phyloP scores from a whole-genome alignment of 2,329 filamentous ascomycete species.

The Botrytis tulipae region DNA sequence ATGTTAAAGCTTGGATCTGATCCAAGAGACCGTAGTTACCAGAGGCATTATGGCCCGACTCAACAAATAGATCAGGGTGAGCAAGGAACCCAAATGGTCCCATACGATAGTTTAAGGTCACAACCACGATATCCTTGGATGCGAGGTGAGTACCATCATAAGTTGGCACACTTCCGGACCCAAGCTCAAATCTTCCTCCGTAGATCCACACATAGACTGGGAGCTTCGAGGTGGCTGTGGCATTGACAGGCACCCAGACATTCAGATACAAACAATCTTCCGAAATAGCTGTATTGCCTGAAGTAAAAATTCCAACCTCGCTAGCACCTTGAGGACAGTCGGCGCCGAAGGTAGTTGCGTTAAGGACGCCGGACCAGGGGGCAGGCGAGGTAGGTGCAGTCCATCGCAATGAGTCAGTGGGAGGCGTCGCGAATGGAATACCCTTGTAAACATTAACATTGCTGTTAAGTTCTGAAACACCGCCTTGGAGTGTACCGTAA shows the following conservation, averaged over 20 bases:
- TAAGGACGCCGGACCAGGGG: conserved; percentile 10
- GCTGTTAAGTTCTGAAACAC: conserved; percentile 12
- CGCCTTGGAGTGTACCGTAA: conserved; percentile 17
- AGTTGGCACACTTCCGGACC: conserved; percentile 41
- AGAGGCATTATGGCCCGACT: conserved; percentile 35
- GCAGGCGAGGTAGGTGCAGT: conserved; percentile 19
- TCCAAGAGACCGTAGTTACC: conserved; percentile 69
- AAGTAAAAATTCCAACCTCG: background rate
- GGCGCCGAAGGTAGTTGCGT: conserved; percentile 34
- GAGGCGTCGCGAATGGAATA: conserved; percentile 23
- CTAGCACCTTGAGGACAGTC: conserved; percentile 25
- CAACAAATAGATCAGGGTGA: conserved; percentile 29
- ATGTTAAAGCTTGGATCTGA: conserved; percentile 42
- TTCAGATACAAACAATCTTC: conserved; percentile 15
- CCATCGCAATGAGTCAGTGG: conserved; percentile 21
- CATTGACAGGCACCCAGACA: conserved; percentile 9
- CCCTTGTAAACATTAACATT: conserved; percentile 22
- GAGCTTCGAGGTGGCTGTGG: conserved; percentile 31
- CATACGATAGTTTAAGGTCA: conserved; percentile 47
- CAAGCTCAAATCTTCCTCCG: conserved; percentile 43
- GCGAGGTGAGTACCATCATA: conserved; percentile 46
- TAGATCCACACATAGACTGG: conserved; percentile 46
- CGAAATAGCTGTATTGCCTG: background rate
- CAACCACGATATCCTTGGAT: conserved; percentile 44
- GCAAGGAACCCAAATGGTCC: conserved; percentile 36